Conservation (phyloP, 2,329 filamentous ascomycete species). For the Xylaria polymorpha region DNA sequence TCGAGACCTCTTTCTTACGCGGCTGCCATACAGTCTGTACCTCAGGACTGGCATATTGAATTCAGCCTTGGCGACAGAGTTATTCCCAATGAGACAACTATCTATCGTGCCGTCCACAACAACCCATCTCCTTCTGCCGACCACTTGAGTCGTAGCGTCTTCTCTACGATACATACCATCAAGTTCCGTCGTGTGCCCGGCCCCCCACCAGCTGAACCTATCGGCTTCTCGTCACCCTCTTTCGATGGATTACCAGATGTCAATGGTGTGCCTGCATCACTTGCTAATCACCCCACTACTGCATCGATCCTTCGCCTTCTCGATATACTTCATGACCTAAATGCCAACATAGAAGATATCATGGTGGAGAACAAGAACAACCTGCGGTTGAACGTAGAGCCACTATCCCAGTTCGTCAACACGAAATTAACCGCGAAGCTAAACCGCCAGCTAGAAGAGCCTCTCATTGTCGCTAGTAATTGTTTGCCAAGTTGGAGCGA, state of each 20-base stretch:
- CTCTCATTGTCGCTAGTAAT: slow-evolving; percentile 94
- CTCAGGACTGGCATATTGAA: slow-evolving; percentile 97
- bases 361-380: slow-evolving; percentile 79
- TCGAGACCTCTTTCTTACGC: slow-evolving; percentile 83
- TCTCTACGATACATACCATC: slow-evolving; percentile 90
- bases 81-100: slow-evolving; percentile 91
- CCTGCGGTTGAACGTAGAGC: slow-evolving; percentile 80
- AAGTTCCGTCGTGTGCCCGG: slow-evolving; percentile 90
- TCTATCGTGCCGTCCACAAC: slow-evolving; percentile 92
- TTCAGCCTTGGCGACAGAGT: slow-evolving; percentile 88
- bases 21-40: slow-evolving; percentile 80
- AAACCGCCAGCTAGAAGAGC: slow-evolving; percentile 96
- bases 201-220: slow-evolving; percentile 79
- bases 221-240: slow-evolving; percentile 65
- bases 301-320: slow-evolving; percentile 88
- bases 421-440: slow-evolving; percentile 98
- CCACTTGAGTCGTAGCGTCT: slow-evolving; percentile 79
- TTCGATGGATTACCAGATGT: slow-evolving; percentile 63
- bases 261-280: slow-evolving; percentile 76
- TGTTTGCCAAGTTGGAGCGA: slow-evolving; percentile 97
- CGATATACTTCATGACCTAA: slow-evolving; percentile 90
- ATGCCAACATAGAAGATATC: slow-evolving; percentile 92
- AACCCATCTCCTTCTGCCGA: slow-evolving; percentile 66
- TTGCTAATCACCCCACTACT: slow-evolving; percentile 85
- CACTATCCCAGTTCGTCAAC: slow-evolving; percentile 94